Base-by-base conservation (phyloP, 192 early-diverging fungal genomes). In the Entomortierella beljakovae region DNA sequence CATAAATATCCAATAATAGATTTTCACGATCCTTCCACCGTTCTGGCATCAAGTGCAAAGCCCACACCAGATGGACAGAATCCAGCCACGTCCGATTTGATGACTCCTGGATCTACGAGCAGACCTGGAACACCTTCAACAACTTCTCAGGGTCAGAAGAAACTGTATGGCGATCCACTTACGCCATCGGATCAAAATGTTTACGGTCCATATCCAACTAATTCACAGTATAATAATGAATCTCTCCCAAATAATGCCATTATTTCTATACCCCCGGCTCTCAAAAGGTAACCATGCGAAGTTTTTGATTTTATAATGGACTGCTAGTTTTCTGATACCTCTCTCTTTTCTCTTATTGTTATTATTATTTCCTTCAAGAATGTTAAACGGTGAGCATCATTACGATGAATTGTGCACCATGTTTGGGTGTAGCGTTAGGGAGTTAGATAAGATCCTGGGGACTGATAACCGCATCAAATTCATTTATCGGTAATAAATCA, bases 1-100 rank as follows among this genome's bases (percentile, higher is more conserved):
- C 93, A 98, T 72, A 96, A 94, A 75, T 98, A 96, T 73, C 98
- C 98, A 4, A 87, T 90, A 7, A 22, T 91, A 34, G 63, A 80
- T 32, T 49, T 60, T 32, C 49, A 70, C 8, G 67, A 79, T n/a
- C 67, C 66, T 20, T 18, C 16, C 2, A 32, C 66, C 0, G 10
- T 40, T 8, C 28, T 46, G n/a, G 6, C 70, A 5, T 40, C 54
- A 16, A 68, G 5, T 31, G 53, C 61, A 32, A 58, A 43, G 40
- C 38, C 38, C 42, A 31, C 20, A 15, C 33, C 60, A 8, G 22
- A 15, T 34, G 25, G 38, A 57, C 29, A 28, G n/a, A 15, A 31
- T 15, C 26, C 51, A 34, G 28, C 34, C 29, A 18, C 37, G 26
- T 29, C 58, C 34, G 7, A 49, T 35, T 32, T 53, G 28, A 37